Conservation (phyloP, 1,284 basidiomycete species). For the Fistulinella staudtii region DNA sequence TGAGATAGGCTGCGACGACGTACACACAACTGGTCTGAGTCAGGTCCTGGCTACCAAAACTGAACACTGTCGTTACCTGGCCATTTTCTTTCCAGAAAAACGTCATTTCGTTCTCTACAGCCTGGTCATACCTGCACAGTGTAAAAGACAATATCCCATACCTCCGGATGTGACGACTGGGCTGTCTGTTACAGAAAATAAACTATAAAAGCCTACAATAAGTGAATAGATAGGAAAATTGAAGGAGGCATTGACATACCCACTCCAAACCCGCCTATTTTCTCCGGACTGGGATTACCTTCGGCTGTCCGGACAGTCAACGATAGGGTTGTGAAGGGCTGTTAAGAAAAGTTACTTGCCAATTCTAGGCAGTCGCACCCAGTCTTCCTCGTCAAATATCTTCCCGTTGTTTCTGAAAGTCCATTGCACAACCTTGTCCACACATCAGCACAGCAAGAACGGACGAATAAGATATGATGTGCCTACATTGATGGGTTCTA, state of each 20-base stretch:
- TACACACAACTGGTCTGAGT: conserved; percentile 40
- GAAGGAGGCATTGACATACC: conserved; percentile 55
- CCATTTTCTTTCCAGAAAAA: conserved; percentile 90
- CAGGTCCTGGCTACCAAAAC: not conserved
- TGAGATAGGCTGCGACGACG: conserved; percentile 61
- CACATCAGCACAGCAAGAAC: too few species aligned
- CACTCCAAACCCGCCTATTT: conserved; percentile 88
- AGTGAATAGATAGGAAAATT: not conserved
- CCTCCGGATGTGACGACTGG: conserved; percentile 2
- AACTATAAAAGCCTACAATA: conserved; percentile 62
- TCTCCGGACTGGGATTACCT: conserved; percentile 81
- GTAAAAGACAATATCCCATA: conserved; percentile 39
- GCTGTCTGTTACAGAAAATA: conserved; percentile 65
- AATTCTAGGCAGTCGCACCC: conserved; percentile 86
- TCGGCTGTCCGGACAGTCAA: conserved; percentile 46
- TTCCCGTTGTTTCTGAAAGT: conserved; percentile 88
- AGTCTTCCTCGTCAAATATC: conserved; percentile 79
- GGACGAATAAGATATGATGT: too few species aligned
- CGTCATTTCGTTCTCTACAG: conserved; percentile 54
- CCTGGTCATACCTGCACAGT: not conserved
- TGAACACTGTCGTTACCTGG: conserved; percentile 36
- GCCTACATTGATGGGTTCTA: too few species aligned
- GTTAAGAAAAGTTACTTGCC: conserved; percentile 50
- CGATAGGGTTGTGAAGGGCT: not conserved
- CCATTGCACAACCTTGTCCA: conserved; percentile 77